Conservation (phyloP, 306 rosid species). For the Cucumis sativus region DNA sequence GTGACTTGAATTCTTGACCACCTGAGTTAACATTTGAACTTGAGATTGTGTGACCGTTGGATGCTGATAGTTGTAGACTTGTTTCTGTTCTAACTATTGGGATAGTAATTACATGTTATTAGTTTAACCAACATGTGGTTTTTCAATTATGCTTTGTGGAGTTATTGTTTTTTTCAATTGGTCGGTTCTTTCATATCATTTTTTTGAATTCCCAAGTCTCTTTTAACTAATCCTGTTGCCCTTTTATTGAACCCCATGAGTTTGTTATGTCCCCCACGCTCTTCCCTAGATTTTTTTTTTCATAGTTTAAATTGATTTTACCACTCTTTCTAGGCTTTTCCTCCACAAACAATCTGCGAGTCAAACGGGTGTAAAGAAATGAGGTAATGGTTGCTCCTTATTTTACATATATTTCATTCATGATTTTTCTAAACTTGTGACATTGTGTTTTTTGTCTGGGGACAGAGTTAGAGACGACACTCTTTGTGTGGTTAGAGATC, state of each 20-base stretch:
- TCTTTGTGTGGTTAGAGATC: conserved; percentile 27
- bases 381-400: conserved; percentile 30
- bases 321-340: conserved; percentile 24
- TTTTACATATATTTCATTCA: background rate
- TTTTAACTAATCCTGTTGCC: background rate
- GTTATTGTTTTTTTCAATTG: background rate
- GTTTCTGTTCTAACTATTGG: background rate
- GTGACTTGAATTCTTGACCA: background rate
- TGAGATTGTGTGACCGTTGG: background rate
- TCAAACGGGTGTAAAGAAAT: conserved; percentile 44
- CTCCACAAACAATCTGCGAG: conserved; percentile 35
- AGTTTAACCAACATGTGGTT: background rate
- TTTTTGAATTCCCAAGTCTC: background rate
- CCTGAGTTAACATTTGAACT: background rate
- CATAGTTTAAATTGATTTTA: background rate
- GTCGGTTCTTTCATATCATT: background rate
- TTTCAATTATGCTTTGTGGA: background rate
- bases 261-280: background rate
- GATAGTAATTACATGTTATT: background rate
- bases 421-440: conserved; percentile 1
- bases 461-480: conserved; percentile 49
- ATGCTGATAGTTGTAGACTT: background rate
- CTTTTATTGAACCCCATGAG: background rate
- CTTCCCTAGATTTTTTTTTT: background rate
- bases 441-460: conserved; percentile 17